These are phyloP conservation scores for Musa itinerans DNA, from an alignment of 176 grass and related monocot species.

Conservation along the genomic window DNA sequence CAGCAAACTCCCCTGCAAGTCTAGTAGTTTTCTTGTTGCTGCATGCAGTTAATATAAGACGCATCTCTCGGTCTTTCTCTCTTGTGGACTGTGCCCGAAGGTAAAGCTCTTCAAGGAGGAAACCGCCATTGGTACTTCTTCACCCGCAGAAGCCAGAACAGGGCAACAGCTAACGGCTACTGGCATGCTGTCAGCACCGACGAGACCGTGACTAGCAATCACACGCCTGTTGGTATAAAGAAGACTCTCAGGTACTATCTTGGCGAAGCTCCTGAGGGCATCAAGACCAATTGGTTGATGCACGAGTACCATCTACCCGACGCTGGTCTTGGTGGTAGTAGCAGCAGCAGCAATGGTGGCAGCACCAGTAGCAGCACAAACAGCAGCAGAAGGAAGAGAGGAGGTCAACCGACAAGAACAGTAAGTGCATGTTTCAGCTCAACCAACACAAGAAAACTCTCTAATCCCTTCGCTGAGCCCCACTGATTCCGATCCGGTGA, in stretches of 20 bases:
- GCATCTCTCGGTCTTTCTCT: neutral
- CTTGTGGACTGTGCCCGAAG: slow-evolving; percentile 33
- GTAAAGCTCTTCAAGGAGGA: slow-evolving; percentile 66
- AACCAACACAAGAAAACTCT: too few species aligned
- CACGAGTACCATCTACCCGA: slow-evolving; percentile 83
- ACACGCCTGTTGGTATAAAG: slow-evolving; percentile 45
- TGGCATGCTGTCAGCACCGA: slow-evolving; percentile 46
- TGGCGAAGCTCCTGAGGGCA: slow-evolving; percentile 32
- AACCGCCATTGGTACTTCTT: slow-evolving; percentile 77
- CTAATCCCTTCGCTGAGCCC: too few species aligned
- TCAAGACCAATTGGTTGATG: slow-evolving; percentile 83
- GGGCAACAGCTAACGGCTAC: slow-evolving; percentile 46
- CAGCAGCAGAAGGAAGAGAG: slow-evolving; percentile 39
- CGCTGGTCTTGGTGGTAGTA: slow-evolving; percentile 4
- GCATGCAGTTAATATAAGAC: too few species aligned
- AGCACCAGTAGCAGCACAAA: slow-evolving; percentile 21
- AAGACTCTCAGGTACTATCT: slow-evolving; percentile 59
- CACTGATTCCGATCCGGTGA: too few species aligned
- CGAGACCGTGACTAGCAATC: slow-evolving; percentile 32
- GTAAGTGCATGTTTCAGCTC: slow-evolving; percentile 27
- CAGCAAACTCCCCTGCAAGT: neutral
- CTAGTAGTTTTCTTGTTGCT: slow-evolving; percentile 8
- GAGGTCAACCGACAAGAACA: slow-evolving; percentile 21
- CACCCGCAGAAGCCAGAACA: slow-evolving; percentile 33
- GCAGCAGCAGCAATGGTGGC: slow-evolving; percentile 1